These are phyloP conservation scores for Fusarium gaditjirri DNA, from an alignment of 2,329 filamentous ascomycete genomes.

Conservation along the genomic window DNA sequence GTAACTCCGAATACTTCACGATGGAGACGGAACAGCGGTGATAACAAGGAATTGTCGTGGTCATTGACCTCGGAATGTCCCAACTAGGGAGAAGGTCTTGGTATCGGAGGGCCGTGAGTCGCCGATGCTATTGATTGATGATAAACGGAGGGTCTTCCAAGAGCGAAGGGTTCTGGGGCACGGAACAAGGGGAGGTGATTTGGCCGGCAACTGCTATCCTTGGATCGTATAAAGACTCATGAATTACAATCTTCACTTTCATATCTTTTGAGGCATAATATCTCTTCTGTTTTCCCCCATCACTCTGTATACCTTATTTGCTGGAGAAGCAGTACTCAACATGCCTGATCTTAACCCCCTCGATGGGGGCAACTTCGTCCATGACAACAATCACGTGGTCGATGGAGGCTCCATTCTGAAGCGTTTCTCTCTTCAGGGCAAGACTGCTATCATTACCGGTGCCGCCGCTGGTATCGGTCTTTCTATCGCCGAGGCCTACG, in stretches of 20 bases:
- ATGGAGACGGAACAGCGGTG: conserved; percentile 29
- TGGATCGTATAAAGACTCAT: conserved; percentile 14
- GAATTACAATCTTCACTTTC: conserved; percentile 3
- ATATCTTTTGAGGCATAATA: background rate
- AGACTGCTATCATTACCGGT: conserved; percentile 74
- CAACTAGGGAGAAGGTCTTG: background rate
- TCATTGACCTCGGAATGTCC: conserved; percentile 5
- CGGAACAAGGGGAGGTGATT: conserved; percentile 10
- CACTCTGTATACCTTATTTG: background rate
- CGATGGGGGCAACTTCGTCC: conserved; percentile 42
- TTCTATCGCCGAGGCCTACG: conserved; percentile 68
- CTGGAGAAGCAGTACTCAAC: background rate
- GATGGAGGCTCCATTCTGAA: conserved; percentile 43
- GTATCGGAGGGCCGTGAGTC: background rate
- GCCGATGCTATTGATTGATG: too few species aligned
- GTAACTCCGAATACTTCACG: conserved; percentile 28
- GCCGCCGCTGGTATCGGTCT: conserved; percentile 72
- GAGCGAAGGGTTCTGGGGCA: background rate
- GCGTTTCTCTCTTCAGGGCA: conserved; percentile 71
- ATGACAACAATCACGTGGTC: conserved; percentile 34
- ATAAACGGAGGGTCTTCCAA: background rate
- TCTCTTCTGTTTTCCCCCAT: background rate
- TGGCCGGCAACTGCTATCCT: background rate
- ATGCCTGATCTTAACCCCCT: conserved; percentile 41
- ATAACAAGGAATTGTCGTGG: background rate